Conservation (phyloP, 768 basidiomycete genomes). For the Boletus rubescentipes region DNA sequence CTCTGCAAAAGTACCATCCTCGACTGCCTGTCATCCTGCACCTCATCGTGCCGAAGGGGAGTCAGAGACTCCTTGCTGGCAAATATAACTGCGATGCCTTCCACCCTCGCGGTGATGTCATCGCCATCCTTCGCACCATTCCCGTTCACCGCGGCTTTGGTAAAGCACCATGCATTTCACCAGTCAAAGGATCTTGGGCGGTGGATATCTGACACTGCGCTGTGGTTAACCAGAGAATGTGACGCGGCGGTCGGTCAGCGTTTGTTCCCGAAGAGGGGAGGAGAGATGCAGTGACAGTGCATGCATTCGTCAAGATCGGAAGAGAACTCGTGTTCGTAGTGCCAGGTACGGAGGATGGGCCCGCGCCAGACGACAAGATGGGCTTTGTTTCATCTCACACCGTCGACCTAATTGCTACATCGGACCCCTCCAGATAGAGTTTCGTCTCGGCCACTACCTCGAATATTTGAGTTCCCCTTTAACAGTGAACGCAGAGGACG, state of each 20-base stretch:
- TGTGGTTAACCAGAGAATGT: slow-evolving; percentile 81
- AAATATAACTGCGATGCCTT: slow-evolving; percentile 43
- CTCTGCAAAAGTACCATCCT: slow-evolving; percentile 68
- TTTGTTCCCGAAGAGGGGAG: slow-evolving; percentile 72
- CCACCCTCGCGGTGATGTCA: slow-evolving; percentile 29
- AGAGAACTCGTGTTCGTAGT: slow-evolving; percentile 28
- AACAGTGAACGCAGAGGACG: slow-evolving; percentile 57
- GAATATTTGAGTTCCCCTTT: slow-evolving; percentile 58
- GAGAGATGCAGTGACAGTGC: slow-evolving; percentile 80
- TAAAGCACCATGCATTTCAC: slow-evolving; percentile 57
- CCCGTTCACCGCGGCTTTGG: slow-evolving; percentile 45
- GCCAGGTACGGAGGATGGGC: background rate
- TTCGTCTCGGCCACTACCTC: slow-evolving; percentile 83
- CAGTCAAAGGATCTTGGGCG: slow-evolving; percentile 79
- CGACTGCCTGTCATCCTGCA: slow-evolving; percentile 67
- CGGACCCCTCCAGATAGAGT: slow-evolving; percentile 76
- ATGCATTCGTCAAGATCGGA: slow-evolving; percentile 58
- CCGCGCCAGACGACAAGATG: slow-evolving; percentile 25
- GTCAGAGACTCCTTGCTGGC: slow-evolving; percentile 72
- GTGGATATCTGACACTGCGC: slow-evolving; percentile 76
- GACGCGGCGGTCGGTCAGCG: slow-evolving; percentile 53
- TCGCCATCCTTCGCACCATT: slow-evolving; percentile 2
- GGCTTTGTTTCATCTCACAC: slow-evolving; percentile 39
- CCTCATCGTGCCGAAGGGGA: slow-evolving; percentile 68
- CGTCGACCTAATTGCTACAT: slow-evolving; percentile 46